These are phyloP conservation scores for Russula olivacea DNA, from an alignment of 768 basidiomycete species.

Conservation along the genomic window DNA sequence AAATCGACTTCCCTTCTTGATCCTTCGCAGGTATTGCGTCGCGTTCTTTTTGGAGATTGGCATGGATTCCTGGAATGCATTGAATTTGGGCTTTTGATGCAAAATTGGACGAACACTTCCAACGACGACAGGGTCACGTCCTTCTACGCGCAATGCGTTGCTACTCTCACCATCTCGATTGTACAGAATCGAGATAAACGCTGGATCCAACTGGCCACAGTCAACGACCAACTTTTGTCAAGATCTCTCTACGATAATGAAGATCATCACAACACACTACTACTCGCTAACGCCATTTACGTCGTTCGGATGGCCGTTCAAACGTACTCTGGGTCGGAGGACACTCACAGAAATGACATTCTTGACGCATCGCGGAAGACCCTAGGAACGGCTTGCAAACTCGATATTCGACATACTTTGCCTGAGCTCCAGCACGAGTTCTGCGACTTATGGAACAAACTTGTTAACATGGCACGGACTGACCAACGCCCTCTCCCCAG, in stretches of 20 bases:
- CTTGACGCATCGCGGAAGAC: background rate
- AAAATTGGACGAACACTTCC: background rate
- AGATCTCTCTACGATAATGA: background rate
- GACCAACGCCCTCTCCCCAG: background rate
- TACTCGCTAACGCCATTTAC: slow-evolving; percentile 1
- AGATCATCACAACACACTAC: background rate
- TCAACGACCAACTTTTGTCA: background rate
- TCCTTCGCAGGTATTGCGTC: background rate
- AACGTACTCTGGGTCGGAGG: background rate
- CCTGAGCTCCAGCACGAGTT: background rate
- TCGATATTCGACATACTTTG: background rate
- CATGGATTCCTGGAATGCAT: background rate
- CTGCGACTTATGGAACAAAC: background rate
- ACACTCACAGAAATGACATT: background rate
- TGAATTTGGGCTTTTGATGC: slow-evolving; percentile 5
- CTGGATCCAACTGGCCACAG: slow-evolving; percentile 3
- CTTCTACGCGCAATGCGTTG: slow-evolving; percentile 6
- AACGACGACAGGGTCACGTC: background rate
- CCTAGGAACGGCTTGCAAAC: background rate
- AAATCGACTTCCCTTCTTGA: background rate
- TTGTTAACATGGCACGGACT: background rate
- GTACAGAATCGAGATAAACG: background rate
- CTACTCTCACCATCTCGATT: background rate
- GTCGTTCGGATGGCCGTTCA: background rate
- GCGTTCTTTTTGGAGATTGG: slow-evolving; percentile 6